phyloP scores from a whole-genome alignment of 2,329 filamentous ascomycete species.

The Hypoxylon sp. region DNA sequence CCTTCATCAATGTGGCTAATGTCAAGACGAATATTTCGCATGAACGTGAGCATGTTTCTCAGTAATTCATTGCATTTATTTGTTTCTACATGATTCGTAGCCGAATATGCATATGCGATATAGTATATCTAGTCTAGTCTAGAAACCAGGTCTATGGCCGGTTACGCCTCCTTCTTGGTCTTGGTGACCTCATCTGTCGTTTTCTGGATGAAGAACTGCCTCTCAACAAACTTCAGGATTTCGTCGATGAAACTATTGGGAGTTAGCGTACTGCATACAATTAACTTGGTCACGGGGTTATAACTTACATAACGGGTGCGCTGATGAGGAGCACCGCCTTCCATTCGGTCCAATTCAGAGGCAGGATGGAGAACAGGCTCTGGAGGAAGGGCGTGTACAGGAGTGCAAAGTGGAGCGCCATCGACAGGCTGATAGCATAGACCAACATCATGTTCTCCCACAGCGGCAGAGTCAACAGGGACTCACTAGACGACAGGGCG shows the following conservation, averaged over 20 bases:
- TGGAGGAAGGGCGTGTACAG: constrained; percentile 94
- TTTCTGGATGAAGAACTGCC: constrained; percentile 73
- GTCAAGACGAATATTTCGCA: constrained; percentile 24
- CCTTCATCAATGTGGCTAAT: constrained; percentile 26
- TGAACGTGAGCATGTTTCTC: constrained; percentile 1
- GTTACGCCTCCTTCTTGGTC: constrained; percentile 66
- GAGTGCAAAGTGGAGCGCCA: constrained; percentile 94
- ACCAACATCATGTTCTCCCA: constrained; percentile 99
- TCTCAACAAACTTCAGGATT: constrained; percentile 82
- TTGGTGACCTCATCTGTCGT: constrained; percentile 58
- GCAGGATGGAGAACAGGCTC: constrained; percentile 89
- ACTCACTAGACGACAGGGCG: constrained; percentile 94
- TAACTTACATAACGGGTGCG: constrained; percentile 88
- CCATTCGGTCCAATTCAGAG: constrained; percentile 90
- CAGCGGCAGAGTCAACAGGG: constrained; percentile 90
- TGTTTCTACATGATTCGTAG: constrained; percentile 14
- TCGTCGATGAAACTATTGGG: constrained; percentile 81
- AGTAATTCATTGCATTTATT: constrained; percentile 19
- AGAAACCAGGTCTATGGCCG: constrained; percentile 54
- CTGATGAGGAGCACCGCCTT: constrained; percentile 90
- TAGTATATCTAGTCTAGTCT: constrained; percentile 55
- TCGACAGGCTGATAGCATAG: constrained; percentile 91
- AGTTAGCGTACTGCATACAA: constrained; percentile 41
- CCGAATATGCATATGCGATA: constrained; percentile 34
- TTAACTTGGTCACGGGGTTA: background rate